These are phyloP conservation scores for Volvox reticuliferus DNA, from an alignment of 139 green algal genomes.

Conservation along the genomic window DNA sequence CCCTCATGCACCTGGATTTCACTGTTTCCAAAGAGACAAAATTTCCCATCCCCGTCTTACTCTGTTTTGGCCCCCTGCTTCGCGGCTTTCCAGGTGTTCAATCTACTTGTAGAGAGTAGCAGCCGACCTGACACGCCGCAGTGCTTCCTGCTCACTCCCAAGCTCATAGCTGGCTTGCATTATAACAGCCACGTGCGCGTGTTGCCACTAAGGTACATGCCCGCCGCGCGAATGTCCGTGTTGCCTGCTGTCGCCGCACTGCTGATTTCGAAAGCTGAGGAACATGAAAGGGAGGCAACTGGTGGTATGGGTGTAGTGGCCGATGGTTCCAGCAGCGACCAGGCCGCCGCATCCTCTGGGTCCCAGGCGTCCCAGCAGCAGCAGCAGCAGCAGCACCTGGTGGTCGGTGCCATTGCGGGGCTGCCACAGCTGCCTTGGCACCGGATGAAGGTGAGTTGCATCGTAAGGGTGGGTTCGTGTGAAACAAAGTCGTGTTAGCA, in stretches of 20 bases:
- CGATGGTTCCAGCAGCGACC: neutral
- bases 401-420: no score
- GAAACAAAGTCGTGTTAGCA: neutral
- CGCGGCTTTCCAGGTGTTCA: conserved; percentile 73
- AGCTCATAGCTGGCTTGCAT: conserved; percentile 93
- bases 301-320: neutral
- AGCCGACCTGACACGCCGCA: conserved; percentile 65
- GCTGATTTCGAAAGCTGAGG: neutral
- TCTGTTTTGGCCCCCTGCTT: neutral
- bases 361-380: no score
- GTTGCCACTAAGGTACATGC: neutral
- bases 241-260: neutral
- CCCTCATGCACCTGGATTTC: no score
- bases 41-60: neutral
- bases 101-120: conserved; percentile 84
- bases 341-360: neutral
- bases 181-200: conserved; percentile 65
- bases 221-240: neutral
- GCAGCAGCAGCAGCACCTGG: neutral
- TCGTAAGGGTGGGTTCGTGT: neutral
- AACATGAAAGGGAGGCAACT: neutral
- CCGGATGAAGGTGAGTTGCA: neutral
- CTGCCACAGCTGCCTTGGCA: conserved; percentile 1
- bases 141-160: conserved; percentile 98
- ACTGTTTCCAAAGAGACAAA: neutral